Percentiles rank a stretch among this genome's conserved stretches.
phyloP scores from a whole-genome alignment of 2,329 filamentous ascomycete genomes.

The Clonostachys byssicola region DNA sequence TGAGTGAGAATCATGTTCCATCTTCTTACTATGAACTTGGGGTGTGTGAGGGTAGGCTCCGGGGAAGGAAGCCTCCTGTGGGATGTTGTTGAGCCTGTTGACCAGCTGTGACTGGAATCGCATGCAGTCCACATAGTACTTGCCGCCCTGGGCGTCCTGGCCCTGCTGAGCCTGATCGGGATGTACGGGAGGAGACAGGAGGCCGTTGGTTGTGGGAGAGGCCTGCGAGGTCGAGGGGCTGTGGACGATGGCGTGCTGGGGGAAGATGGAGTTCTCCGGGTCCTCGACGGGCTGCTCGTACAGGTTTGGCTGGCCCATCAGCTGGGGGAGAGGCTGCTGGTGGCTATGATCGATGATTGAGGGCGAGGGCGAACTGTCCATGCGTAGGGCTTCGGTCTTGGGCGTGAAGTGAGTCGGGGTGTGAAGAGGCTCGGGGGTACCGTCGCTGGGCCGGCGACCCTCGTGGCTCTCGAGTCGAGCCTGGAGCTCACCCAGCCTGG shows the following conservation, averaged over 20 bases:
- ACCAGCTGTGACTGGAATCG: slow-evolving; percentile 15
- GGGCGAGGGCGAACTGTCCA: neutral
- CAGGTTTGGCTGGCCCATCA: slow-evolving; percentile 3
- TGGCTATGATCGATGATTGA: slow-evolving; percentile 2
- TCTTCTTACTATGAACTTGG: neutral
- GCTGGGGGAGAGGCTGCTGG: neutral
- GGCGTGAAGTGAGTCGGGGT: neutral
- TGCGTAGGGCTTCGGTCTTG: neutral
- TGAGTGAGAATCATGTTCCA: too few species aligned
- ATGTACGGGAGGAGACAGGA: slow-evolving; percentile 5
- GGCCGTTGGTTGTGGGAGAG: slow-evolving; percentile 4
- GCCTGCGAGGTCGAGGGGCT: slow-evolving; percentile 10
- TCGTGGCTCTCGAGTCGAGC: slow-evolving; percentile 20
- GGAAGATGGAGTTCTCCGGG: slow-evolving; percentile 5
- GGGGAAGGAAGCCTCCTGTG: slow-evolving; percentile 5
- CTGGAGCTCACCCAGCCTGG: slow-evolving; percentile 19
- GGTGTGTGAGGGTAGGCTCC: neutral
- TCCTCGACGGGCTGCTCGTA: slow-evolving; percentile 7
- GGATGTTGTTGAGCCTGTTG: slow-evolving; percentile 10
- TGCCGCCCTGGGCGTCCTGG: neutral
- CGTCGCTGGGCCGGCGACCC: slow-evolving; percentile 3
- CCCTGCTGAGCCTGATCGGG: neutral
- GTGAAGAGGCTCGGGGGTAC: neutral
- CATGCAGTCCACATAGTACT: slow-evolving; percentile 15
- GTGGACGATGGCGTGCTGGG: slow-evolving; percentile 5